Conservation (phyloP, 2,329 filamentous ascomycete species). For the Phaeoacremonium minimum region DNA sequence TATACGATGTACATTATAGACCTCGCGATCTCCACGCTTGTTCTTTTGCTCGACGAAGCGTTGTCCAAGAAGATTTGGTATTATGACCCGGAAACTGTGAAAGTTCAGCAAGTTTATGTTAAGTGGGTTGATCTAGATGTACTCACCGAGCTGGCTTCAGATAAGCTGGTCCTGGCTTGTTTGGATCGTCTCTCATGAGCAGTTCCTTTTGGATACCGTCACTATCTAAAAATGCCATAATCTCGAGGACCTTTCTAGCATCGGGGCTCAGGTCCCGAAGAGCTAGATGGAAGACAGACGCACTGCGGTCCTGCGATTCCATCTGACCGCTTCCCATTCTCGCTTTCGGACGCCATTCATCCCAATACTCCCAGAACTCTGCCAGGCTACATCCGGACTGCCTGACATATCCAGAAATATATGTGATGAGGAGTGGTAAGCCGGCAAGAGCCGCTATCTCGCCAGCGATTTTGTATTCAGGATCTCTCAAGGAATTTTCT, state of each 20-base stretch:
- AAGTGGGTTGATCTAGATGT: too few species aligned
- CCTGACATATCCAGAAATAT: slow-evolving; percentile 13
- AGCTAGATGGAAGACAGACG: slow-evolving; percentile 10
- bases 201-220: slow-evolving; percentile 12
- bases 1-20: slow-evolving; percentile 9
- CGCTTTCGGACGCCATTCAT: slow-evolving; percentile 9
- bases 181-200: slow-evolving; percentile 7
- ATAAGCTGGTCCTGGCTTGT: slow-evolving; percentile 4
- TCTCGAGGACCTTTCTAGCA: slow-evolving; percentile 10
- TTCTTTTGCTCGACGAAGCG: slow-evolving; percentile 8
- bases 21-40: slow-evolving; percentile 6
- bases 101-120: not conserved
- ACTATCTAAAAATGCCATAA: slow-evolving; percentile 12
- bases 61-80: slow-evolving; percentile 4
- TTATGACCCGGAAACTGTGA: slow-evolving; percentile 4
- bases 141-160: slow-evolving; percentile 7
- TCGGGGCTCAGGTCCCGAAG: slow-evolving; percentile 9
- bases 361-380: slow-evolving; percentile 12
- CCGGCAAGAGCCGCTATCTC: slow-evolving; percentile 11
- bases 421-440: slow-evolving; percentile 9
- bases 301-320: slow-evolving; percentile 5
- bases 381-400: slow-evolving; percentile 8
- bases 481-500: slow-evolving; percentile 5
- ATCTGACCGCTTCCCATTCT: slow-evolving; percentile 3
- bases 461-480: slow-evolving; percentile 11